Evolutionary conservation across 345 rosid genomes (phyloP), one percentile per base, ranked within the genome.

Genomic region (Crucihimalaya himalaica): DNA sequence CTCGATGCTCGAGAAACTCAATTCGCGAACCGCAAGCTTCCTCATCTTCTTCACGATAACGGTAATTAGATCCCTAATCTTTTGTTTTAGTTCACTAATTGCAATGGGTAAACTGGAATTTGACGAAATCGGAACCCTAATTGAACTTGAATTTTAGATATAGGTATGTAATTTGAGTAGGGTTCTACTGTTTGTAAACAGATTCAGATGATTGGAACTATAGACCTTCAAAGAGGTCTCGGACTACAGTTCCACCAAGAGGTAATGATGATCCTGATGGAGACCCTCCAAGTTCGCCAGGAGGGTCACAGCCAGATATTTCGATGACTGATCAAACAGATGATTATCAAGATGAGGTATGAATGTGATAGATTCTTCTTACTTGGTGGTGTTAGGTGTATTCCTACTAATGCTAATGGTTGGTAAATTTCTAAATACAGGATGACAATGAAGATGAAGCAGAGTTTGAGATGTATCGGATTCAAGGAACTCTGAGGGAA

Each of bases 321-420:
- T 91, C 95, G n/a, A 87, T 91, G 97, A 89, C 97, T 64, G 96
- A 89, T 82, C 96, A 80, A 40, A 91, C 96, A 0, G 97, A 90
- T 54, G 96, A 94, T 72, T 87, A 84, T 53, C 87, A 83, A 25
- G 81, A 80, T 45, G 97, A 90, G 87, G 96, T 92, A 29, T 29
- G 43, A 23, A 15, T 40, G 5, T 63, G 35, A 16, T 14, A 62
- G 32, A 37, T 50, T 54, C 4, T 46, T 2, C 64, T 50, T 58
- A 18, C 68, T 51, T 59, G 7, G 7, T 64, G 34, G 56, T 45
- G 29, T 1, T 16, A 3, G 31, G 40, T 47, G 25, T 12, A 14
- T 50, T 37, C 0, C 8, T 47, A 34, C 8, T 16, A 20, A 25
- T 55, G 13, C 8, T 66, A 29, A 27, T 19, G 0, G 21, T 66